phyloP scores from a whole-genome alignment of 805 yeast species.

The Candida quercuum region DNA sequence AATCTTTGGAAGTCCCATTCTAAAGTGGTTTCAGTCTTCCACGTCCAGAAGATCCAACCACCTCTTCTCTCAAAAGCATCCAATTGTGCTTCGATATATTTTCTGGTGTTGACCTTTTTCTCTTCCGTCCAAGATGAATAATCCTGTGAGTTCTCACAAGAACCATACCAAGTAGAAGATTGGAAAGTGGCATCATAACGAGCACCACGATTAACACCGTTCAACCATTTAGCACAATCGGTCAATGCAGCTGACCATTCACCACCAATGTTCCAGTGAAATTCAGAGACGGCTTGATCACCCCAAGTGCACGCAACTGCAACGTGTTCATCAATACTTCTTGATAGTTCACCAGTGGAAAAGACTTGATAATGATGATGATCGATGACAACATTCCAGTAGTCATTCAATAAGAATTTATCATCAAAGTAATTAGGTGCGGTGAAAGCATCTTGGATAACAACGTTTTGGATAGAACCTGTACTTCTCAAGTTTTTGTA shows the following conservation, averaged over 20 bases:
- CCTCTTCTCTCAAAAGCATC: conserved; percentile 71
- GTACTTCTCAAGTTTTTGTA: conserved; percentile 57
- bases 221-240: conserved; percentile 66
- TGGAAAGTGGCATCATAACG: conserved; percentile 67
- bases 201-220: conserved; percentile 70
- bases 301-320: conserved; percentile 49
- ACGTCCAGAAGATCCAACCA: conserved; percentile 95
- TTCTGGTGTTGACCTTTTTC: conserved; percentile 53
- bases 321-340: conserved; percentile 59
- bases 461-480: conserved; percentile 48
- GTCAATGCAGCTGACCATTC: conserved; percentile 80
- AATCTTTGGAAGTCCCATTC: conserved; percentile 84
- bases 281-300: conserved; percentile 37
- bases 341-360: conserved; percentile 52
- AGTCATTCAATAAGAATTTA: conserved; percentile 36
- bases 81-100: conserved; percentile 82
- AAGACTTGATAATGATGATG: conserved; percentile 93
- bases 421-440: conserved; percentile 57
- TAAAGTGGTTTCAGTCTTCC: conserved; percentile 76
- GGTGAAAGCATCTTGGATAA: conserved; percentile 83
- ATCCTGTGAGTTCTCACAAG: conserved; percentile 52
- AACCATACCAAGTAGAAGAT: conserved; percentile 42
- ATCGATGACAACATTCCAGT: conserved; percentile 72
- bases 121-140: conserved; percentile 53
- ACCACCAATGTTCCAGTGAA: conserved; percentile 75